A percentile compares a stretch with the other conserved stretches of the same genome.
Evolutionary conservation across 441 rosid genomes (phyloP).

Genomic region (Aquilaria agallochum): DNA sequence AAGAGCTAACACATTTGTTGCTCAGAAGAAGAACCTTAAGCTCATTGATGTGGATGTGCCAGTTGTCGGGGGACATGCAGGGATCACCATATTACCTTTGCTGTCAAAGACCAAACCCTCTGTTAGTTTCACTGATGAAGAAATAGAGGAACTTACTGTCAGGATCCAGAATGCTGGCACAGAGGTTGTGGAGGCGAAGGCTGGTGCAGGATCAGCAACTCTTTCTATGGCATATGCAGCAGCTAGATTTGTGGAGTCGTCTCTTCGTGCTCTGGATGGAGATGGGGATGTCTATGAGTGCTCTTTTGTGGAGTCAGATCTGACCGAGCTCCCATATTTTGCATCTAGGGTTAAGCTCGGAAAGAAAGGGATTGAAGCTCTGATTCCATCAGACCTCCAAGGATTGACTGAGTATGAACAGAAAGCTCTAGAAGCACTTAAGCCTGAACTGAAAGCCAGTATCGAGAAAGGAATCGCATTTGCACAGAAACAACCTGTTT

Average conservation of each 20-base stretch:
- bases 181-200: constrained; percentile 98
- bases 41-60: constrained; percentile 94
- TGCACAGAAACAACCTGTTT: constrained; percentile 58
- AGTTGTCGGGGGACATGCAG: constrained; percentile 96
- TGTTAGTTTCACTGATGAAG: constrained; percentile 70
- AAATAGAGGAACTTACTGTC: constrained; percentile 65
- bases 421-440: constrained; percentile 77
- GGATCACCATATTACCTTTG: constrained; percentile 84
- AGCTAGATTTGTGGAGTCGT: constrained; percentile 93
- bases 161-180: constrained; percentile 98
- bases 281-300: constrained; percentile 93
- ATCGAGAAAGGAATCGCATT: constrained; percentile 85
- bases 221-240: constrained; percentile 98
- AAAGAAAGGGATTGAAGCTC: constrained; percentile 76
- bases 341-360: constrained; percentile 91
- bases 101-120: constrained; percentile 82
- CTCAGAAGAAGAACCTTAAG: constrained; percentile 84
- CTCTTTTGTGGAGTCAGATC: constrained; percentile 68
- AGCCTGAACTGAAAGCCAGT: constrained; percentile 80
- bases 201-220: constrained; percentile 96
- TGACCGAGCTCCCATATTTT: constrained; percentile 86
- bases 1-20: constrained; percentile 91
- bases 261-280: constrained; percentile 95
- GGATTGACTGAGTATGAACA: constrained; percentile 85
- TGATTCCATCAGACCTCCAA: constrained; percentile 64